These are phyloP conservation scores for Echinochloa phyllopogon DNA, from an alignment of 176 grass and related monocot genomes.

Conservation along the genomic window DNA sequence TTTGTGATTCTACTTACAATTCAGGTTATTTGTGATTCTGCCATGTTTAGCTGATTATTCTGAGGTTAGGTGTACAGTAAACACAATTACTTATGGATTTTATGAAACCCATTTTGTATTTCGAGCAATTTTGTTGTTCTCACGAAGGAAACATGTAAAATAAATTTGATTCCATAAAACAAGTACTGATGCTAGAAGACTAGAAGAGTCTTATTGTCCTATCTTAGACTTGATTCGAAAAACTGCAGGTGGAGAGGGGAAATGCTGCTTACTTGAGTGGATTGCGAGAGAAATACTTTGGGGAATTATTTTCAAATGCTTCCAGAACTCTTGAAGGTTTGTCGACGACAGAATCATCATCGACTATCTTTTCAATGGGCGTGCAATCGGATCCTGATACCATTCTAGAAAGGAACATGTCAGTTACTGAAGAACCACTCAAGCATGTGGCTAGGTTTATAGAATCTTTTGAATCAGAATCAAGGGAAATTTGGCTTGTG, in stretches of 20 bases:
- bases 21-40: slow-evolving; percentile 8
- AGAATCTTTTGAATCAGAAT: slow-evolving; percentile 97
- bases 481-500: slow-evolving; percentile 96
- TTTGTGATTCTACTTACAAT: slow-evolving; percentile 1
- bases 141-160: slow-evolving; percentile 27
- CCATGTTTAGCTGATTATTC: not conserved
- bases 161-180: slow-evolving; percentile 15
- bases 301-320: slow-evolving; percentile 90
- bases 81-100: not conserved
- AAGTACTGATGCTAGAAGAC: slow-evolving; percentile 10
- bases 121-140: not conserved
- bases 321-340: slow-evolving; percentile 67
- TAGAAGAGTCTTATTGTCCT: slow-evolving; percentile 13
- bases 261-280: slow-evolving; percentile 90
- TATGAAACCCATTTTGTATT: not conserved
- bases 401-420: slow-evolving; percentile 48
- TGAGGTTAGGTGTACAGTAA: not conserved
- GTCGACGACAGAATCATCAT: slow-evolving; percentile 43
- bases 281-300: slow-evolving; percentile 94
- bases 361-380: slow-evolving; percentile 38
- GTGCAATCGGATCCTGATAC: slow-evolving; percentile 37
- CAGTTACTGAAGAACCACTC: slow-evolving; percentile 62
- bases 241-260: slow-evolving; percentile 92
- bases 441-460: slow-evolving; percentile 96
- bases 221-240: slow-evolving; percentile 37